Evolutionary conservation across 306 rosid genomes (phyloP).

Genomic region (Carpinus fangiana): DNA sequence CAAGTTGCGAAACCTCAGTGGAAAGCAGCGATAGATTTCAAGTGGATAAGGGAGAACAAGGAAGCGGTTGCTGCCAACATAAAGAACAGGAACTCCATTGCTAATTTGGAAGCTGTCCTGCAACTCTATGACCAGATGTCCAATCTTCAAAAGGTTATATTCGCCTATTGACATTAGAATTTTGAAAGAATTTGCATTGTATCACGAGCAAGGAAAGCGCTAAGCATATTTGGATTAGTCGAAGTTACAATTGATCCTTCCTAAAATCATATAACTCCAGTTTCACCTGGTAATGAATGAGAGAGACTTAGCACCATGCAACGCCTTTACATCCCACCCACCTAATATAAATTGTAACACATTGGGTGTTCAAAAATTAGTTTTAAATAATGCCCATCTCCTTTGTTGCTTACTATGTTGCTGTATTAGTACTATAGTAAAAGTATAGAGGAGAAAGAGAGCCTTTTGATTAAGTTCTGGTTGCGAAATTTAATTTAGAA

Average conservation of each 20-base stretch:
- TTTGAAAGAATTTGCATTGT: not conserved
- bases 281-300: too few relatives aligned
- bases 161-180: not conserved
- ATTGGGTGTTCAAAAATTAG: too few relatives aligned
- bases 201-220: too few relatives aligned
- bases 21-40: constrained; percentile 91
- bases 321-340: too few relatives aligned
- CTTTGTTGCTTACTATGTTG: not conserved
- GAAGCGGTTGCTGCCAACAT: constrained; percentile 73
- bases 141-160: constrained; percentile 80
- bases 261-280: too few relatives aligned
- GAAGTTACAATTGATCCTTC: too few relatives aligned
- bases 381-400: not conserved
- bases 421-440: not conserved
- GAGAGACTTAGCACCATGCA: too few relatives aligned
- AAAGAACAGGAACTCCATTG: constrained; percentile 68
- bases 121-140: constrained; percentile 68
- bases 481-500: not conserved
- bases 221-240: too few relatives aligned
- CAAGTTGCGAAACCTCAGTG: constrained; percentile 68
- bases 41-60: constrained; percentile 92
- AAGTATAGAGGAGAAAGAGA: not conserved
- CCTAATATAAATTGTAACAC: too few relatives aligned
- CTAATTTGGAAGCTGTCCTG: constrained; percentile 78
- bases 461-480: not conserved